phyloP scores from a whole-genome alignment of 2,329 filamentous ascomycete species.

The Sporothrix inflata region DNA sequence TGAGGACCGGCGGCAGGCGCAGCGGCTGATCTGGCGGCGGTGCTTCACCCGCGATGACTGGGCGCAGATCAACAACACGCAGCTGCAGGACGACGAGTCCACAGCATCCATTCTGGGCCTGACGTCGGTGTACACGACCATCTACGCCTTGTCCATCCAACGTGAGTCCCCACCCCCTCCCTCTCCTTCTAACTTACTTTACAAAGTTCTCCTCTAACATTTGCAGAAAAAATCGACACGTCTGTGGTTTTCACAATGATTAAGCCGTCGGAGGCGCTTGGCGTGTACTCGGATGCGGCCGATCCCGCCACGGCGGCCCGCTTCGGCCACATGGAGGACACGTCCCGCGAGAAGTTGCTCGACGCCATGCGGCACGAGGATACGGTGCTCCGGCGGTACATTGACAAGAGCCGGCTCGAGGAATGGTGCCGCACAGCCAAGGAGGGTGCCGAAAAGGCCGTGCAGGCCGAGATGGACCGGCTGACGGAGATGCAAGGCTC shows the following conservation, averaged over 20 bases:
- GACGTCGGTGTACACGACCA: constrained; percentile 71
- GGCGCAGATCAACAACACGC: constrained; percentile 76
- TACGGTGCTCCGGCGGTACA: constrained; percentile 62
- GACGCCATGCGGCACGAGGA: constrained; percentile 77
- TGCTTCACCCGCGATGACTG: constrained; percentile 85
- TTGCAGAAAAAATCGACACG: constrained; percentile 30
- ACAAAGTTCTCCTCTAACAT: constrained; percentile 38
- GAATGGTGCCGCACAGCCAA: constrained; percentile 58
- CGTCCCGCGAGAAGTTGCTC: constrained; percentile 67
- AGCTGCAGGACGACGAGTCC: constrained; percentile 70
- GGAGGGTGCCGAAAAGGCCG: constrained; percentile 39
- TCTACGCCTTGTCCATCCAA: constrained; percentile 65
- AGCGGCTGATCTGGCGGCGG: constrained; percentile 79
- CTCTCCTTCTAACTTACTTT: not conserved
- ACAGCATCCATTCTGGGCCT: constrained; percentile 63
- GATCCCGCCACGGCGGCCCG: constrained; percentile 51
- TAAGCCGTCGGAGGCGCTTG: constrained; percentile 57
- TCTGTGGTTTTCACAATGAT: constrained; percentile 49
- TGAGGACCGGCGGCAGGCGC: constrained; percentile 62
- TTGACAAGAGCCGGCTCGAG: constrained; percentile 70
- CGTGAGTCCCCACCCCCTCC: constrained; percentile 53
- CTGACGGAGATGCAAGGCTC: constrained; percentile 29
- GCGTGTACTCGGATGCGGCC: constrained; percentile 64
- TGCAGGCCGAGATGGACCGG: constrained; percentile 35
- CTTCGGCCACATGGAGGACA: constrained; percentile 62